Evolutionary conservation across 331 rosid genomes (phyloP).

Genomic region (Phaseolus coccineus): DNA sequence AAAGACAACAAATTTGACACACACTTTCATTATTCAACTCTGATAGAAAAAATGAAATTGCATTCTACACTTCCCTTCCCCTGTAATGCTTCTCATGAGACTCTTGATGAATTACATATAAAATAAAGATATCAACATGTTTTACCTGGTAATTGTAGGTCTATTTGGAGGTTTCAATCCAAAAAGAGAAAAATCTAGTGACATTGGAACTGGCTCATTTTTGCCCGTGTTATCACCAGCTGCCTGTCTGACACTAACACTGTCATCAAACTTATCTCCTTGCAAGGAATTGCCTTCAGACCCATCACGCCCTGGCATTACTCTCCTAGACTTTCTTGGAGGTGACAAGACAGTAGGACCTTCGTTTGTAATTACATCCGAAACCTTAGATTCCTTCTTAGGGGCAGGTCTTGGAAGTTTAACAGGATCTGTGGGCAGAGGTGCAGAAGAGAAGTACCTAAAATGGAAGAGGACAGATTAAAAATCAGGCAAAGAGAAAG

Average conservation of each 20-base stretch:
- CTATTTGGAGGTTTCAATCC: constrained; percentile 90
- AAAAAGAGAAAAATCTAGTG: constrained; percentile 92
- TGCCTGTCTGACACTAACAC: constrained; percentile 54
- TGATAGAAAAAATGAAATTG: constrained; percentile 8
- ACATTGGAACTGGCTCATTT: constrained; percentile 73
- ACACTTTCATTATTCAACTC: constrained; percentile 24
- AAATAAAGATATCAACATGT: constrained; percentile 2
- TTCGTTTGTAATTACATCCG: constrained; percentile 67
- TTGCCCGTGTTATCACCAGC: constrained; percentile 72
- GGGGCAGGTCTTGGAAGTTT: constrained; percentile 97
- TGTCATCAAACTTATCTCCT: constrained; percentile 62
- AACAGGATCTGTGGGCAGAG: constrained; percentile 66
- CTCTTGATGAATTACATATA: constrained; percentile 2
- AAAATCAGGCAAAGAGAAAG: constrained; percentile 26
- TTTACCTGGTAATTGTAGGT: constrained; percentile 94
- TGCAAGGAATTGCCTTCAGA: constrained; percentile 68
- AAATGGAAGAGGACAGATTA: constrained; percentile 37
- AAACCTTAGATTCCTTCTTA: constrained; percentile 68
- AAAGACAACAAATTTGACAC: constrained; percentile 18
- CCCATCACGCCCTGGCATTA: constrained; percentile 85
- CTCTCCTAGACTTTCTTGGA: constrained; percentile 96
- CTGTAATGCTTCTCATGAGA: neutral
- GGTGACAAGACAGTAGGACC: constrained; percentile 94
- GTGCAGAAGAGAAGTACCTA: constrained; percentile 66
- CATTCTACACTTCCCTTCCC: neutral